Evolutionary conservation across 106 monocot species (phyloP), one percentile per base, ranked within the genome.

Genomic region (Dactylorhiza incarnata): DNA sequence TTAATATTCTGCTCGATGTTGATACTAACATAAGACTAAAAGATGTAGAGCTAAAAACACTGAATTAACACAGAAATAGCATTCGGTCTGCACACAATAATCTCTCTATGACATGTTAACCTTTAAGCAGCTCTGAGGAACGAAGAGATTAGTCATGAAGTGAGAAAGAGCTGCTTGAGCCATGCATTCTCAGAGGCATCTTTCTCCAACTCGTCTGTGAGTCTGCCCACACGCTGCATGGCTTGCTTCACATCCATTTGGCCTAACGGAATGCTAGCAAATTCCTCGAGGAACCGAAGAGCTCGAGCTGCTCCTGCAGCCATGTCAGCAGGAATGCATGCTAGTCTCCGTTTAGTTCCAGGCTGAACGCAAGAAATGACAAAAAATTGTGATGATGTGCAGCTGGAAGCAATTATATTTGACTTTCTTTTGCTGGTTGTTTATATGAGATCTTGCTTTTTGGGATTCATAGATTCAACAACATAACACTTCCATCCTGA

Each of bases 111-210:
- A 29, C 29, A 29, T 29, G 29, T 29, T 29, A 29, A 29, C 29
- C 37, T 2, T 37, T 37, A 61, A 61, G 17, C 6, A 61, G 59
- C 59, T 61, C 59, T 61, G n/a, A 61, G 59, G 19, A 17, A 15
- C 1, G 59, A 61, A 17, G 59, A 16, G n/a, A 7, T 3, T 3
- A 44, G 37, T 72, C 72, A 72, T 48, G 48, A 49, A 7, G 49
- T 48, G 49, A 72, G 20, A 23, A 80, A 55, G 54, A 80, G 74
- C 44, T 80, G 68, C 68, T 48, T 66, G 54, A 80, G 80, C 80
- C 80, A 80, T 46, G 63, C 66, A 80, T 75, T 55, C 9, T 75
- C 24, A 50, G 75, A 53, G 10, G 80, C 80, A 46, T 75, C 80
- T n/a, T 25, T 54, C 29, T 80, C 80, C 16, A 80, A 25, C 20